Percentiles rank a stretch among this genome's conserved stretches.
Evolutionary conservation across 2,329 filamentous ascomycete species (phyloP).

Genomic region (Diaporthe humulicola): DNA sequence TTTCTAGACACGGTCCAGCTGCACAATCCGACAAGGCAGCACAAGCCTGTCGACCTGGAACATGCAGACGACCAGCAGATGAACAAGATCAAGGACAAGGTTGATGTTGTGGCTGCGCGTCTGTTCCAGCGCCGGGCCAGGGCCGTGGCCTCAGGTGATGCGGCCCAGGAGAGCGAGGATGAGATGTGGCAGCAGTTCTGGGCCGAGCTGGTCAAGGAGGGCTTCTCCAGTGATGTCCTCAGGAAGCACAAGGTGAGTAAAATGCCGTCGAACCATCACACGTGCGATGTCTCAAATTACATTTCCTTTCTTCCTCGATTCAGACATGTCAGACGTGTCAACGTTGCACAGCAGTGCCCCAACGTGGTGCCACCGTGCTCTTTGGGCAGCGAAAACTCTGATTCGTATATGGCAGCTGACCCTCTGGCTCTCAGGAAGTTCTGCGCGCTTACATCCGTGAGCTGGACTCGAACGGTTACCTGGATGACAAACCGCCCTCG

Average conservation of each 20-base stretch:
- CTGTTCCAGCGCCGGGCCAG: slow-evolving; percentile 59
- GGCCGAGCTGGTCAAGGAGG: slow-evolving; percentile 69
- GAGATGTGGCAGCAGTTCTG: slow-evolving; percentile 71
- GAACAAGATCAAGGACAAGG: slow-evolving; percentile 70
- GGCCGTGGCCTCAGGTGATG: slow-evolving; percentile 42
- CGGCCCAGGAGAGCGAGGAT: slow-evolving; percentile 60
- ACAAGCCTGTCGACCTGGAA: slow-evolving; percentile 47
- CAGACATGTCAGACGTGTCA: slow-evolving; percentile 32
- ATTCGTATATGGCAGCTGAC: slow-evolving; percentile 27
- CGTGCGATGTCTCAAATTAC: slow-evolving; percentile 28
- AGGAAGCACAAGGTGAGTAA: slow-evolving; percentile 67
- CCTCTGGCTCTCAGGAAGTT: slow-evolving; percentile 61
- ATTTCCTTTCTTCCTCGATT: slow-evolving; percentile 18
- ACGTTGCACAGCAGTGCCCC: slow-evolving; percentile 35
- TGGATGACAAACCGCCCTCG: slow-evolving; percentile 60
- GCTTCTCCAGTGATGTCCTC: slow-evolving; percentile 68
- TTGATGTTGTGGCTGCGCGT: slow-evolving; percentile 68
- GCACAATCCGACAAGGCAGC: slow-evolving; percentile 58
- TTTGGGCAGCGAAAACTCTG: not conserved
- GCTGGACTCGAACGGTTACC: slow-evolving; percentile 64
- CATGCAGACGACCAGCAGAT: slow-evolving; percentile 57
- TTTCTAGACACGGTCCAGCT: slow-evolving; percentile 71
- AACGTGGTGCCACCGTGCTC: slow-evolving; percentile 24
- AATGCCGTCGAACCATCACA: slow-evolving; percentile 13
- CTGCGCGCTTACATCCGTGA: slow-evolving; percentile 72